Base-by-base conservation (phyloP, 2,329 filamentous ascomycete species). In the Pseudogymnoascus sp. region DNA sequence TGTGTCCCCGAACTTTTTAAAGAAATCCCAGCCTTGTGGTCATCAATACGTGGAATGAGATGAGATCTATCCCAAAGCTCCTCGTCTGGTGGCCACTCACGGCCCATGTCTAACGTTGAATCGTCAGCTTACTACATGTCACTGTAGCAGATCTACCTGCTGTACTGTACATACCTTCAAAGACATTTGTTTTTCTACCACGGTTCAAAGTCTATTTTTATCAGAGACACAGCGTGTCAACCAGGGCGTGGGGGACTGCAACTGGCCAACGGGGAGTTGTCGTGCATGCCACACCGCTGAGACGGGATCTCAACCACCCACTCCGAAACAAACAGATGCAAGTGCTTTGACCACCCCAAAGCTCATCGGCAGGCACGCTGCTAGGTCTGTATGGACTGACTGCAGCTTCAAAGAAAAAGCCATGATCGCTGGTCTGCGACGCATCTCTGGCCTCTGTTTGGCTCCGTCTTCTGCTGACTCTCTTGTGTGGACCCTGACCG, bases 1-100 rank as follows among this genome's bases (percentile, higher is more conserved):
- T 63, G 65, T 66, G 8, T n/a, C n/a, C 45, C 45, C 42, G 6
- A 31, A 31, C n/a, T 52, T 52, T 52, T 15, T n/a, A n/a, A n/a
- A n/a, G n/a, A 52, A 31, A 52, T 52, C 45, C 45, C 45, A 52
- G 45, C 45, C 45, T 52, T 31, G 45, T 3, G 45, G 45, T 31
- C 45, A 52, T 52, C 13, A 52, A 31, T 52, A 52, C 45, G 27
- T 52, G 45, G 18, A 52, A 52, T 31, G 45, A 52, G 45, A 52
- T 52, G 25, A 52, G 45, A 31, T 52, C 45, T 25, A 52, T 31
- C 45, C 27, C 45, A 3, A 52, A 52, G 31, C 45, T 3, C 13
- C 10, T 52, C 31, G 25, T n/a, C 42, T 9, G 13, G 13, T 15
- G 45, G 27, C 27, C 27, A 52, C 13, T 52, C 45, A 18, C n/a